These are phyloP conservation scores for Rubia tinctorum DNA, from an alignment of 305 asterid genomes.

Conservation along the genomic window DNA sequence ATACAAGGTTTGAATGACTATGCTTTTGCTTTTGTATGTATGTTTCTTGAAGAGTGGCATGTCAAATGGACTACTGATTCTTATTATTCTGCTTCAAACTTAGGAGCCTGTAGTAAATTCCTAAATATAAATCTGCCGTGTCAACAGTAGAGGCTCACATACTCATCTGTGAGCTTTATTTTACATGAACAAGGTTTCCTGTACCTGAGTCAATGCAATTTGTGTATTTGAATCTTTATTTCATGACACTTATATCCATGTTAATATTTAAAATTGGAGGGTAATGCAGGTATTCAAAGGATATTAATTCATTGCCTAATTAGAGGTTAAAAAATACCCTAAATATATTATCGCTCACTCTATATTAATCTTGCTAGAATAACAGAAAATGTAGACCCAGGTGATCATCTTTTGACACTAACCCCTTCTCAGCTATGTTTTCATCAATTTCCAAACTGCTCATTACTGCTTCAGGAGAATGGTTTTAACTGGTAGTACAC, in stretches of 20 bases:
- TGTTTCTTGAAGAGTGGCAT: conserved; percentile 6
- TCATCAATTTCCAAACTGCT: not conserved
- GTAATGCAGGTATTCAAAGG: not conserved
- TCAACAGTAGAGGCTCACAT: not conserved
- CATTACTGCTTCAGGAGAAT: not conserved
- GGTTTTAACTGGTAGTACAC: not conserved
- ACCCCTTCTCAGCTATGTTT: not conserved
- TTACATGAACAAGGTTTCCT: not conserved
- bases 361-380: not conserved
- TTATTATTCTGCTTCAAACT: not conserved
- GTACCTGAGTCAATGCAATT: not conserved
- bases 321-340: not conserved
- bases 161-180: not conserved
- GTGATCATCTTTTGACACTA: not conserved
- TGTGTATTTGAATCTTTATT: not conserved
- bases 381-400: not conserved
- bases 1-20: conserved; percentile 56
- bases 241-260: not conserved
- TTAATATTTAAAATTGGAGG: not conserved
- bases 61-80: not conserved
- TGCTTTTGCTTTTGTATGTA: conserved; percentile 1
- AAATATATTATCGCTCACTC: not conserved
- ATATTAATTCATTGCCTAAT: not conserved
- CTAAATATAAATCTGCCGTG: not conserved
- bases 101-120: not conserved